Base-by-base conservation (phyloP, 2,329 filamentous ascomycete species). In the Calonectria montana region DNA sequence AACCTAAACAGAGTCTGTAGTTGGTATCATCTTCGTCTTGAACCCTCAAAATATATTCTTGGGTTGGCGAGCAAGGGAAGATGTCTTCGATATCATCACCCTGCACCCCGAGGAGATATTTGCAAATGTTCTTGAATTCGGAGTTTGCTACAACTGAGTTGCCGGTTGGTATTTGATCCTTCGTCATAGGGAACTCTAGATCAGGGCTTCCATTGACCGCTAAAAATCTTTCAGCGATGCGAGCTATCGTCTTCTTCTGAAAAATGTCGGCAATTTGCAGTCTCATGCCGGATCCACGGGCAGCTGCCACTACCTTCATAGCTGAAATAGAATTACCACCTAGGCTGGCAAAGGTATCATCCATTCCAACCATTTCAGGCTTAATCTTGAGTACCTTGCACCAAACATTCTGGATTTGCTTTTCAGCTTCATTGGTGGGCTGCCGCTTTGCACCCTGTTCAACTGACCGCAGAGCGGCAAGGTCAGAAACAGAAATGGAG, bases 251-350 rank as follows among this genome's bases (percentile, higher is more conserved):
- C 23, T 61, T 61, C 35, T 43, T 61, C 18, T 61, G 35, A 21
- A 71, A 69, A n/a, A 76, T 45, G 45, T 76, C 73, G n/a, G 65
- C 48, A 3, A 75, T 55, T 2, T 29, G 39, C 4, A 76, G 8
- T 2, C 41, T 23, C 8, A 75, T 65, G n/a, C 66, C 62, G 13
- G 59, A 25, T 8, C 53, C 43, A 2, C 70, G 69, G 3, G 64
- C 67, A 9, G 55, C 50, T 1, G 41, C 69, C 1, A 70, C 87
- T 3, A 89, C 74, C 66, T 84, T 86, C 84, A 89, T 90, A 0
- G 87, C 87, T 0, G 82, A 74, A 3, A 88, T 83, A 0, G 87
- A 88, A 73, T 88, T 86, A 27, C 87, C 87, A 18, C 87, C 87
- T 0, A 87, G 81, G 0, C 81, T 81, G 80, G 88, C 87, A 77